phyloP scores from a whole-genome alignment of 1,284 basidiomycete genomes.

The Vanrija humicola region DNA sequence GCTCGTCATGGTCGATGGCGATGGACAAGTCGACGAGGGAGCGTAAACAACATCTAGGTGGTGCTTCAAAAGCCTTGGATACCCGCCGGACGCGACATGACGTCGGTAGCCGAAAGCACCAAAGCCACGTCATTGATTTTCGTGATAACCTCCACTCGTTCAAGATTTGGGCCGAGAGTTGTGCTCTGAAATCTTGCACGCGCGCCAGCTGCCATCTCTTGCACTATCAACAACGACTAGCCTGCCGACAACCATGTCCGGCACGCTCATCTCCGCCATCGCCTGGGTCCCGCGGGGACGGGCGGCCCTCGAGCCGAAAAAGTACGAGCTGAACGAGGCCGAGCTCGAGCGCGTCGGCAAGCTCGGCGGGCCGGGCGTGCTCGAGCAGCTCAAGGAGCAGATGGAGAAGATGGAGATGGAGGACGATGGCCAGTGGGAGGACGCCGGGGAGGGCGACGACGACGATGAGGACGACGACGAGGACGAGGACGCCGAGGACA shows the following conservation, averaged over 20 bases:
- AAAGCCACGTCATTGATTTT: conserved; percentile 4
- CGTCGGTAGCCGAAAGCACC: not conserved
- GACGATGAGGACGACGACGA: conserved; percentile 36
- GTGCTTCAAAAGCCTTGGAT: not conserved
- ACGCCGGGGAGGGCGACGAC: conserved; percentile 62
- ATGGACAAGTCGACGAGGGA: not conserved
- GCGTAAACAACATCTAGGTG: not conserved
- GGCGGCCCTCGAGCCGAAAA: conserved; percentile 69
- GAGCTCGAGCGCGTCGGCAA: conserved; percentile 88
- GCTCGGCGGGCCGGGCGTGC: conserved; percentile 75
- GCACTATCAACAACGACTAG: not conserved
- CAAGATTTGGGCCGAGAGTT: not conserved
- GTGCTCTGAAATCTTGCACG: not conserved
- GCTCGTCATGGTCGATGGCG: conserved; percentile 16
- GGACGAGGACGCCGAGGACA: conserved; percentile 56
- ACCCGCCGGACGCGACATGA: not conserved
- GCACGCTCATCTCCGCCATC: conserved; percentile 55
- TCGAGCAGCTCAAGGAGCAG: conserved; percentile 74
- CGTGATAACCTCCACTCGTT: not conserved
- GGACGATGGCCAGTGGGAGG: conserved; percentile 49
- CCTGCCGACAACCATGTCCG: conserved; percentile 37
- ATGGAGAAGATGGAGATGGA: conserved; percentile 65
- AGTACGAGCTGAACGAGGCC: conserved; percentile 85
- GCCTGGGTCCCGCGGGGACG: conserved; percentile 80
- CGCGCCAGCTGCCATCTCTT: not conserved